Base-by-base conservation (phyloP, 2,329 filamentous ascomycete species). In the Hypoxylon sp. region DNA sequence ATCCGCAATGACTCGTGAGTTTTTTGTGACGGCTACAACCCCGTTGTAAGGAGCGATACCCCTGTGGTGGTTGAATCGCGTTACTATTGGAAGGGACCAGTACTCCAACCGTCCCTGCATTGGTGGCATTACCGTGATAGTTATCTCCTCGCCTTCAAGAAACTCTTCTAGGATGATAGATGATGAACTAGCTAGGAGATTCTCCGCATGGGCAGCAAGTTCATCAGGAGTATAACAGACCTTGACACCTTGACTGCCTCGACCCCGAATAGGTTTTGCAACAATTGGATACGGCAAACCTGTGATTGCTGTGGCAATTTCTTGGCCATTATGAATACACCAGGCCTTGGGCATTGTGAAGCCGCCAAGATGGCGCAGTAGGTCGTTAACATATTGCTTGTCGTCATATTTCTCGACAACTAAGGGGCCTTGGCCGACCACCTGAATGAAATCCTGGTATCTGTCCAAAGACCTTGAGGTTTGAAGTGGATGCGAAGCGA, bases 51-150 rank as follows among this genome's bases (percentile, higher is more conserved):
- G 83, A 3, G 84, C 83, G 14, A 86, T 81, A 1, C 80, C 83
- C 46, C 83, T 76, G 0, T 76, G 67, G 51, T 86, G 84, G 67
- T 85, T 85, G 75, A 83, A 85, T 2, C 84, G 78, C 0, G 77
- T 77, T 9, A 86, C 83, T 0, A 84, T 76, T 0, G 83, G 82
- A 35, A 86, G 71, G 3, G 81, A 76, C 80, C 81, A 83, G 68
- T 86, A 83, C 0, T 76, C 73, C 0, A 72, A 65, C 0, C 63
- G 63, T 1, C 70, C 67, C 0, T 44, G 58, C 0, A 77, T 80
- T 2, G 84, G 84, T 0, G 85, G 83, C 84, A 87, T 85, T 0
- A 87, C 80, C 0, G 84, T 86, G 2, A 87, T 78, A 0, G 85
- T 87, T 0, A 77, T 84, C 70, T 87, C 85, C 63, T 85, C 80